phyloP scores from a whole-genome alignment of 2,329 filamentous ascomycete genomes.

The Aspergillus neotritici region DNA sequence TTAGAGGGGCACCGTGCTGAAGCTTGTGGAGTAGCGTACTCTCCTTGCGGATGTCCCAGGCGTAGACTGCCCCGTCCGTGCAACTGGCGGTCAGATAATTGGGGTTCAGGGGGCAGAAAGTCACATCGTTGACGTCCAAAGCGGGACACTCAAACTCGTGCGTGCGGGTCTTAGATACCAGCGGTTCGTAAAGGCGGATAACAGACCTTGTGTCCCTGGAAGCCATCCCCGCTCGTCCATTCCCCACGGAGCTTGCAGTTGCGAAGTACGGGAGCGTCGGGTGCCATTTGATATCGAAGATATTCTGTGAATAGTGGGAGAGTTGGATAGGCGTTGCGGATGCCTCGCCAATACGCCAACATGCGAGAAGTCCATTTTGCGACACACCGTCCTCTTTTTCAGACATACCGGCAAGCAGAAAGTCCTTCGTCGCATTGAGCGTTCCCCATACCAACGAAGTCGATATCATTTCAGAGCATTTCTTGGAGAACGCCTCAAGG shows the following conservation, averaged over 20 bases:
- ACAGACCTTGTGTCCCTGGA: conserved; percentile 42
- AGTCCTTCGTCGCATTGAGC: conserved; percentile 30
- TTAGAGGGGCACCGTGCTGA: conserved; percentile 47
- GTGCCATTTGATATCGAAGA: conserved; percentile 57
- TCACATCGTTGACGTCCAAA: conserved; percentile 56
- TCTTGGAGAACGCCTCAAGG: conserved; percentile 25
- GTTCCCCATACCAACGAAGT: conserved; percentile 47
- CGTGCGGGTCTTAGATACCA: conserved; percentile 28
- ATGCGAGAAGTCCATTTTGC: conserved; percentile 47
- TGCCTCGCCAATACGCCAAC: conserved; percentile 48
- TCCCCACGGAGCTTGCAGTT: conserved; percentile 44
- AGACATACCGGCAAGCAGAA: conserved; percentile 53
- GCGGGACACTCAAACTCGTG: conserved; percentile 53
- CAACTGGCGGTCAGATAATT: conserved; percentile 54
- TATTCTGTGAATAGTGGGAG: conserved; percentile 45
- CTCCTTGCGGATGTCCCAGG: conserved; percentile 53
- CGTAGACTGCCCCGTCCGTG: conserved; percentile 54
- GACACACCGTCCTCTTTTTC: conserved; percentile 35
- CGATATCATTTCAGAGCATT: conserved; percentile 35
- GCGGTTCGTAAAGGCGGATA: conserved; percentile 49
- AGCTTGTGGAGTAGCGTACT: conserved; percentile 46
- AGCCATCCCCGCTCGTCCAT: conserved; percentile 16
- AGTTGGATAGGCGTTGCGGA: conserved; percentile 34
- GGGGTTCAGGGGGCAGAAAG: conserved; percentile 43
- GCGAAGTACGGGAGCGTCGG: conserved; percentile 47